Evolutionary conservation across 1,284 basidiomycete genomes (phyloP), one percentile per base, ranked within the genome.

Genomic region (Microbotryomycetes sp.): DNA sequence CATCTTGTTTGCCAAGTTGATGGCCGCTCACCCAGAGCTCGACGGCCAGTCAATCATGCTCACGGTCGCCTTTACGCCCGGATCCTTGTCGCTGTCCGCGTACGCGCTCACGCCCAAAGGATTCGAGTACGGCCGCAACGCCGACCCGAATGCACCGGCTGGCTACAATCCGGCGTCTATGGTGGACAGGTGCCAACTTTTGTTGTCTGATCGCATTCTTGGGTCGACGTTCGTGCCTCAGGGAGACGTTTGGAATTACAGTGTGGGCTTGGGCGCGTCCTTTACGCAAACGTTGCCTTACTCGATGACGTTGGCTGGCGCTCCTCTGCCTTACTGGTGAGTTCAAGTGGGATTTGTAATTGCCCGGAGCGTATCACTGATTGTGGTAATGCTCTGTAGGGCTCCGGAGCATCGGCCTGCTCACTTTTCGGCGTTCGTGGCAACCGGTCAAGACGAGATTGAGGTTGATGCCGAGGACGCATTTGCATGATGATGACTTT

Each of bases 71-170:
- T 99, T 98, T 79, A 98, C 96, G 2, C 96, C 96, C 3, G 96
- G 96, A 63, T 97, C 92, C 2, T 90, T 98, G 41, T 96, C 91
- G 28, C 79, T 99, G 46, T 92, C 92, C 47, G 88, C 94, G 0
- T 92, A 97, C 78, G 88, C 85, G 45, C 78, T 98, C 56, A 87
- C 87, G 82, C 86, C 72, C 13, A 73, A 73, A 56, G 96, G 96
- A 18, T 98, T 98, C 75, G 96, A 99, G 75, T 98, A 94, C 94
- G 94, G 94, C 48, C 81, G 96, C 67, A 97, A 97, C 75, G 62
- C 69, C 46, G 70, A 71, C 56, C 70, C 70, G 24, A 71, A 71
- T 62, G 59, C 69, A 26, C 70, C 70, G 16, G 67, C 69, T 54
- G 91, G 92, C 48, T 98, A 94, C 81, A 97, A 94, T 75, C 88